Evolutionary conservation across 2,329 filamentous ascomycete species (phyloP).

Genomic region (Orbilia quercus): DNA sequence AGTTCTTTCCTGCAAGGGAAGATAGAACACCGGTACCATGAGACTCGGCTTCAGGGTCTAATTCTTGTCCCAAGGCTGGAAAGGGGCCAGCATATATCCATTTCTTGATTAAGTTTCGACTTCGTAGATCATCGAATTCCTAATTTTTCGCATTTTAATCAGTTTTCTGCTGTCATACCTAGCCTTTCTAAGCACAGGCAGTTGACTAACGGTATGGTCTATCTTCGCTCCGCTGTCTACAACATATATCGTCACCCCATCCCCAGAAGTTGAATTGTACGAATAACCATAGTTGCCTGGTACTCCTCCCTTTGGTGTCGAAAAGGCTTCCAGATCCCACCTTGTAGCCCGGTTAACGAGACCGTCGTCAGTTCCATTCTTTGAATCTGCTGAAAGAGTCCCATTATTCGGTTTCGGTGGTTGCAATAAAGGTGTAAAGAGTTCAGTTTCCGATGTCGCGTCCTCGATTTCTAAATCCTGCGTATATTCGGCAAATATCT

Average conservation of each 20-base stretch:
- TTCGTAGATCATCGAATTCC: conserved; percentile 32
- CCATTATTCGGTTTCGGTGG: conserved; percentile 1
- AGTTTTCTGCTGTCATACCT: no score
- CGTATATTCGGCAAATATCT: conserved; percentile 16
- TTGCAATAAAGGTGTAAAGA: not conserved
- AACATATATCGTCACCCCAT: conserved; percentile 25
- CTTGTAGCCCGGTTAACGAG: conserved; percentile 2
- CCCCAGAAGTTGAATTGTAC: conserved; percentile 11
- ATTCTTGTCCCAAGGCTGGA: conserved; percentile 13
- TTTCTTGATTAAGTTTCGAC: conserved; percentile 13
- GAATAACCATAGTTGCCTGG: conserved; percentile 1
- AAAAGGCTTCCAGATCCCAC: conserved; percentile 36
- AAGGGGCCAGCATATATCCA: conserved; percentile 39
- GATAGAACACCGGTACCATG: conserved; percentile 25
- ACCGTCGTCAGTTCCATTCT: not conserved
- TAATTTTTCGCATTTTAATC: no score
- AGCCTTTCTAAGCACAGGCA: no score
- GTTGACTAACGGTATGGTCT: conserved; percentile 20
- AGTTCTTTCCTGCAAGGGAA: conserved; percentile 13
- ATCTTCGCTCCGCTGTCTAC: conserved; percentile 30
- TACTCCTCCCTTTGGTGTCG: conserved; percentile 15
- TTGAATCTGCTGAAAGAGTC: not conserved
- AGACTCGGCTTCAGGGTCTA: conserved; percentile 10
- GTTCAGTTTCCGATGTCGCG: conserved; percentile 7
- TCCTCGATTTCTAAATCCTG: conserved; percentile 14